phyloP scores from a whole-genome alignment of 306 rosid genomes.

The Ochetophila trinervis region DNA sequence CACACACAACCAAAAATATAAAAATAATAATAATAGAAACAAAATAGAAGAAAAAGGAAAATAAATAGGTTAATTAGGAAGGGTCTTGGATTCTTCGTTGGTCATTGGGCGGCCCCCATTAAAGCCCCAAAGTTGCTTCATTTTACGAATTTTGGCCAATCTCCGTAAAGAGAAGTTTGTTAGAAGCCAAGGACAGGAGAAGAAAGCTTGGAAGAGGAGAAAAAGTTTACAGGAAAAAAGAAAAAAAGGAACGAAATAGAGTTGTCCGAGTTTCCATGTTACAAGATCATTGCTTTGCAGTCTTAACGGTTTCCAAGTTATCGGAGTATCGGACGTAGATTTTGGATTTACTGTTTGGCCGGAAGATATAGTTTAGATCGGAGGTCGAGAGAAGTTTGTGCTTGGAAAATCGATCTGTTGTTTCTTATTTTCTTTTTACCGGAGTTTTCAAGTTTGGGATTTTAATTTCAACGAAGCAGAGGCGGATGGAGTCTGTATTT shows the following conservation, averaged over 20 bases:
- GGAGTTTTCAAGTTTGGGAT: neutral
- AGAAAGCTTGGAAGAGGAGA: neutral
- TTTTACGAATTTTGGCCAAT: constrained; percentile 40
- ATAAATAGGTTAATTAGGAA: constrained; percentile 1
- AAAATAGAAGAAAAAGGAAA: no score
- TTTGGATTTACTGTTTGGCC: neutral
- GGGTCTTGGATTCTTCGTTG: constrained; percentile 37
- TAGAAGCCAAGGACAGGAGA: constrained; percentile 6
- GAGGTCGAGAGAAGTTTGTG: neutral
- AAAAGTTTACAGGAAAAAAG: neutral
- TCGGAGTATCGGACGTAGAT: no score
- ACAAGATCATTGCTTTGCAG: neutral
- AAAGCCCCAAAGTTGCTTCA: constrained; percentile 13
- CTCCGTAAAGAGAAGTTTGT: constrained; percentile 8
- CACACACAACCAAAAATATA: no score
- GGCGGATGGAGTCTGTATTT: neutral
- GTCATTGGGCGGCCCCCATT: constrained; percentile 15
- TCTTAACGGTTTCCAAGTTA: neutral
- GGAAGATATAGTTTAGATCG: neutral
- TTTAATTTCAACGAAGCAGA: neutral
- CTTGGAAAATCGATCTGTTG: no score
- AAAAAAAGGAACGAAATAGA: neutral
- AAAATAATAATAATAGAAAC: no score
- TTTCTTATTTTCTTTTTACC: neutral
- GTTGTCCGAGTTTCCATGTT: neutral